Evolutionary conservation across 1,139 yeast species (phyloP).

Genomic region (Maudiozyma humilis): DNA sequence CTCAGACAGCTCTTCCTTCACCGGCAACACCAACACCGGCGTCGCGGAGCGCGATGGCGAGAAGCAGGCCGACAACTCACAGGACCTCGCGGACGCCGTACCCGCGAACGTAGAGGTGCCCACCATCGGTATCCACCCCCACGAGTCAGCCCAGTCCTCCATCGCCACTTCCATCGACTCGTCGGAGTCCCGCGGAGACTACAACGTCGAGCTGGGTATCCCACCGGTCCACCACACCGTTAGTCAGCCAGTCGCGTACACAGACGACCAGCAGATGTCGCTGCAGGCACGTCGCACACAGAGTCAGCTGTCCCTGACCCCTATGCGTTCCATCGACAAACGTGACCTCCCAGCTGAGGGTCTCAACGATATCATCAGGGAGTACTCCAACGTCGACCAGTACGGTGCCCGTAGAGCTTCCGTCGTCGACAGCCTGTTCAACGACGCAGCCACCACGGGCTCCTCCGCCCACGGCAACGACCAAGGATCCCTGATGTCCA

Average conservation of each 20-base stretch:
- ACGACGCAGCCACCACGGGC: neutral
- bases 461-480: neutral
- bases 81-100: constrained; percentile 3
- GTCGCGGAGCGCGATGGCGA: neutral
- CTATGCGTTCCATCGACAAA: constrained; percentile 22
- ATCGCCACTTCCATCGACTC: constrained; percentile 7
- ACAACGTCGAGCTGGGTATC: constrained; percentile 3
- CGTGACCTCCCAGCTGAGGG: constrained; percentile 44
- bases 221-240: constrained; percentile 10
- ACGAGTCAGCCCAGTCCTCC: constrained; percentile 7
- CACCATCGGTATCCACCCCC: constrained; percentile 1
- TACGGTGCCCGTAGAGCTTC: constrained; percentile 23
- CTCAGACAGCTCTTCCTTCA: neutral
- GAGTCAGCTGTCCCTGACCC: constrained; percentile 4
- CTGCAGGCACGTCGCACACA: neutral
- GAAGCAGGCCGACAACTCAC: constrained; percentile 1
- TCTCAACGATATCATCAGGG: constrained; percentile 49
- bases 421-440: constrained; percentile 1
- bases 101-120: too few species aligned
- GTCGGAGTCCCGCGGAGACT: constrained; percentile 1
- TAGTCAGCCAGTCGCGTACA: constrained; percentile 22
- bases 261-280: constrained; percentile 2
- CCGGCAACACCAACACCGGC: neutral
- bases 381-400: constrained; percentile 46
- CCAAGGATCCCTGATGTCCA: constrained; percentile 3